These are phyloP conservation scores for Naganishia vaughanmartiniae DNA, from an alignment of 768 basidiomycete species.

Conservation along the genomic window DNA sequence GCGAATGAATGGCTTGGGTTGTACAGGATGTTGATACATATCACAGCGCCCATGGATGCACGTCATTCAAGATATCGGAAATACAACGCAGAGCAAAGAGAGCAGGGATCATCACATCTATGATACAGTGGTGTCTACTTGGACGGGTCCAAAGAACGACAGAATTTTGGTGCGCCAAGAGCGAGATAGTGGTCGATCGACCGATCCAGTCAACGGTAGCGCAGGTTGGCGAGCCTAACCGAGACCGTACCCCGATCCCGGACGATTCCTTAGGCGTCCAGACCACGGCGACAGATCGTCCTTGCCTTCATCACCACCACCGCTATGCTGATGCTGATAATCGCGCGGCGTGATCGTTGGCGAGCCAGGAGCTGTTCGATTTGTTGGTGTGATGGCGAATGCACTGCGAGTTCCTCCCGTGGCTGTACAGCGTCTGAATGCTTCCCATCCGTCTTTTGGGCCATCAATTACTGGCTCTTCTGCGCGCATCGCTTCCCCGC, in stretches of 20 bases:
- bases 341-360: background rate
- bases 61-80: background rate
- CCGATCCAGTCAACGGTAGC: too few species aligned
- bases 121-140: background rate
- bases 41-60: background rate
- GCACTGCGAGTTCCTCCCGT: background rate
- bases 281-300: slow-evolving; percentile 10
- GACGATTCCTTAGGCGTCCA: background rate
- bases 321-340: background rate
- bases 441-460: slow-evolving; percentile 11
- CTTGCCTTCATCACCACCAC: background rate
- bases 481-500: background rate
- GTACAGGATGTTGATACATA: background rate
- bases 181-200: background rate
- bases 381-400: slow-evolving; percentile 18
- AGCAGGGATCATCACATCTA: background rate
- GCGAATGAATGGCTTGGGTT: background rate
- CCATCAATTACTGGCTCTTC: background rate
- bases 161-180: background rate
- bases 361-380: slow-evolving; percentile 13
- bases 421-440: slow-evolving; percentile 2
- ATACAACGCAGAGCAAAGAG: background rate
- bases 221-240: background rate
- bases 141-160: background rate
- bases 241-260: background rate